phyloP scores from a whole-genome alignment of 345 rosid species.

The Citrus australasica region DNA sequence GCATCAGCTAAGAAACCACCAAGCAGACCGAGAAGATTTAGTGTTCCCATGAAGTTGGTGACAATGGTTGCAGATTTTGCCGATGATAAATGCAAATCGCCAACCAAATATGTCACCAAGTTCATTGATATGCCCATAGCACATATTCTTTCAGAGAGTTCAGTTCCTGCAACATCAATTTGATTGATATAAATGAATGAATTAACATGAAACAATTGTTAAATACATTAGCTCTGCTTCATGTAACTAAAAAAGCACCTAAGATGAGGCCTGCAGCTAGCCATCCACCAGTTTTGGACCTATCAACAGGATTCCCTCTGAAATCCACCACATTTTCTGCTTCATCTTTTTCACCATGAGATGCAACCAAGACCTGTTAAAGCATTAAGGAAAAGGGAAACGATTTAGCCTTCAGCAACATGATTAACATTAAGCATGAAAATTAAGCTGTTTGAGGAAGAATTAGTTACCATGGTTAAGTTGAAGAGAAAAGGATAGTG shows the following conservation, averaged over 20 bases:
- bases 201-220: not conserved
- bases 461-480: conserved; percentile 9
- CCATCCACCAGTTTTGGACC: conserved; percentile 87
- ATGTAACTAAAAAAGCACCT: conserved; percentile 37
- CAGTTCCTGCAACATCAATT: conserved; percentile 50
- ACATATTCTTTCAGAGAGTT: conserved; percentile 87
- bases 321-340: conserved; percentile 45
- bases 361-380: conserved; percentile 47
- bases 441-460: not conserved
- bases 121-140: conserved; percentile 93
- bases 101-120: conserved; percentile 78
- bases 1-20: conserved; percentile 97
- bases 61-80: conserved; percentile 80
- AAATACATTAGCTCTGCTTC: not conserved
- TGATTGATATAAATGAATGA: not conserved
- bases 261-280: conserved; percentile 84
- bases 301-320: conserved; percentile 65
- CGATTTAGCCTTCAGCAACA: not conserved
- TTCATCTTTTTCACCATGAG: conserved; percentile 39
- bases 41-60: conserved; percentile 92
- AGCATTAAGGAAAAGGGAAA: conserved; percentile 4
- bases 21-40: conserved; percentile 76
- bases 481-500: not conserved
- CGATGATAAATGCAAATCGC: conserved; percentile 67
- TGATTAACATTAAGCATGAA: not conserved